Evolutionary conservation across 2,329 filamentous ascomycete species (phyloP).

Genomic region (Trichoderma semiorbis): DNA sequence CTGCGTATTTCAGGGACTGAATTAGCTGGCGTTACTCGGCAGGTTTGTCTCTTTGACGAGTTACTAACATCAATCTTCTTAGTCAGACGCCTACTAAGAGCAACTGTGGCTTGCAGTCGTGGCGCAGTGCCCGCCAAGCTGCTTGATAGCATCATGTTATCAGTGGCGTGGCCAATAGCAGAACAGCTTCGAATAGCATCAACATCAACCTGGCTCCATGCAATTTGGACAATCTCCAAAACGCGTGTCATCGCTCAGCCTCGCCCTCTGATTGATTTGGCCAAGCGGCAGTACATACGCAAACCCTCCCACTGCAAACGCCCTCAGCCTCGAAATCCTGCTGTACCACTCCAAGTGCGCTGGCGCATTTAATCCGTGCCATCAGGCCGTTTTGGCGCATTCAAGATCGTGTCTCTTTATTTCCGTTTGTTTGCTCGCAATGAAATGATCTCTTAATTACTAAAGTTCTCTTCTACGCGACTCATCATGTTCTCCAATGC

Average conservation of each 20-base stretch:
- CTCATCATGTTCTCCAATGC: conserved; percentile 81
- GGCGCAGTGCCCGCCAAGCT: not conserved
- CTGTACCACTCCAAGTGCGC: not conserved
- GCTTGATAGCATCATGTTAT: conserved; percentile 11
- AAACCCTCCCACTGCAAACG: not conserved
- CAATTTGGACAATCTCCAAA: not conserved
- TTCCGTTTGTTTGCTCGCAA: conserved; percentile 21
- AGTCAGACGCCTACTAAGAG: not conserved
- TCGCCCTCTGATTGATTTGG: not conserved
- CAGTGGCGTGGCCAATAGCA: conserved; percentile 6
- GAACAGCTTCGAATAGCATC: conserved; percentile 11
- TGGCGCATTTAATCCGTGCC: not conserved
- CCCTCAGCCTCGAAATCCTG: not conserved
- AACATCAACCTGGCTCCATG: not conserved
- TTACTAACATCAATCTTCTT: not conserved
- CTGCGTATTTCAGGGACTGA: not conserved
- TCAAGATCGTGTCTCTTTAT: not conserved
- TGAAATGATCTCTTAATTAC: conserved; percentile 28
- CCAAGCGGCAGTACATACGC: not conserved
- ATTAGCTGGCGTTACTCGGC: not conserved
- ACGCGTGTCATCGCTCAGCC: conserved; percentile 13
- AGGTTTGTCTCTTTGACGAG: not conserved
- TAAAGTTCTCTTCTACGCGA: conserved; percentile 6
- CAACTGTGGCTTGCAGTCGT: not conserved
- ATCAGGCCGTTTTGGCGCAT: not conserved